Base-by-base conservation (phyloP, 495 filamentous ascomycete species). In the Talaromyces stipitatus region DNA sequence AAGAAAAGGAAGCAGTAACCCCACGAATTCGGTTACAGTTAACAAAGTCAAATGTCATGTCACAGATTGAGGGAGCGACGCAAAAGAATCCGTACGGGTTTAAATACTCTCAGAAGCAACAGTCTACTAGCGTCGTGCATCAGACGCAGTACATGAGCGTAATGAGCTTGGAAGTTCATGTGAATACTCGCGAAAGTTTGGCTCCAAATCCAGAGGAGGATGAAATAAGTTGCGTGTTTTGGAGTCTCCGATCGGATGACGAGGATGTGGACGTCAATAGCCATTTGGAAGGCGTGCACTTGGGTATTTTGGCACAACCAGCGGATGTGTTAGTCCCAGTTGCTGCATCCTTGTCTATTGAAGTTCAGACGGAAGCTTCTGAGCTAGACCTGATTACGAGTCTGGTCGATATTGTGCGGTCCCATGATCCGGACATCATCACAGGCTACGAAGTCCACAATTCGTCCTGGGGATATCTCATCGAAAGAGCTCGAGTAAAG, bases 401-500 rank as follows among this genome's bases (percentile, higher is more conserved):
- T 16, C 80, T 97, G 65, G 82, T 96, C 32, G 88, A 95, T 64
- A 85, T 96, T 61, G 95, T 98, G 18, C 83, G 92, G 43, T 72
- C 71, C 8, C 76, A 86, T 61, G 94, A 98, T 65, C 94, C 94
- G 2, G 94, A 98, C 62, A 91, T 98, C 36, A 80, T 98, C 8
- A 92, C 91, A 3, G 94, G 94, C 0, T 98, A 94, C 66, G 94
- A 98, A 69, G 91, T 98, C 4, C 92, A 97, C 61, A 89, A 88
- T 50, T 77, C 80, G 54, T 96, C 91, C 3, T 98, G 94, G 94
- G 94, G 94, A 1, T 97, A 95, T 72, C 66, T 98, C 43, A 91
- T 97, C 55, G 92, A 97, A 67, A 82, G 94, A 61, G 92, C 94
- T 5, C 78, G 85, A 53, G 73, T 85, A 62, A 88, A 90, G 64